Evolutionary conservation across 352 stramenopile species (phyloP), one percentile per base, ranked within the genome.

Genomic region (Pythium chondricola): DNA sequence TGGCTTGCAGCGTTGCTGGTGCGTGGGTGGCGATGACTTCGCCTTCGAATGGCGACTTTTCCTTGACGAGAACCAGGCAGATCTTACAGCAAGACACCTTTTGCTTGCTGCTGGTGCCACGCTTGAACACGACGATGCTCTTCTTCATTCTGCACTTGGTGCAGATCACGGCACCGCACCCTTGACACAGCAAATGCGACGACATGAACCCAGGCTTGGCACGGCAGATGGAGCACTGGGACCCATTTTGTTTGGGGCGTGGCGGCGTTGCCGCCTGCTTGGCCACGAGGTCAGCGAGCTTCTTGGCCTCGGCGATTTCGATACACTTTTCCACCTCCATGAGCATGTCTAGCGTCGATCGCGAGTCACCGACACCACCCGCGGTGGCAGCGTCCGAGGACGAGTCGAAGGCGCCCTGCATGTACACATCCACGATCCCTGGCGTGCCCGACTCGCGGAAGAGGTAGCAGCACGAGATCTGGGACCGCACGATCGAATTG

Each of bases 51-150:
- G 76, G 76, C 13, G 76, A 85, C 51, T 74, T 69, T 31, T 85
- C 73, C 45, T 80, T 83, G 30, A 78, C 67, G 49, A 80, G 76
- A 21, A 85, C 69, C 35, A 88, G 45, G 35, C 75, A 88, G 50
- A 83, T 77, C 44, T 85, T 88, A 56, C 75, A 88, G 56, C 72
- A 85, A 29, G 66, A 71, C 18, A 85, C 55, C 40, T 88, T 88
- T 42, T 77, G 65, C 42, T 83, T 83, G 33, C 11, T 47, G 9
- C 22, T 39, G 0, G 32, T 18, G 40, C 75, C 72, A 24, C 65
- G 60, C 22, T 67, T 71, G 7, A 39, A 40, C 8, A 59, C 68
- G 43, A 85, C 74, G 2, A 71, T 76, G 27, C 67, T 48, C 53
- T 83, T 85, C 17, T 73, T 75, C 35, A 90, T 66, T 7, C 70